Conservation (phyloP, 2,329 filamentous ascomycete genomes). For the Penicillium expansum region DNA sequence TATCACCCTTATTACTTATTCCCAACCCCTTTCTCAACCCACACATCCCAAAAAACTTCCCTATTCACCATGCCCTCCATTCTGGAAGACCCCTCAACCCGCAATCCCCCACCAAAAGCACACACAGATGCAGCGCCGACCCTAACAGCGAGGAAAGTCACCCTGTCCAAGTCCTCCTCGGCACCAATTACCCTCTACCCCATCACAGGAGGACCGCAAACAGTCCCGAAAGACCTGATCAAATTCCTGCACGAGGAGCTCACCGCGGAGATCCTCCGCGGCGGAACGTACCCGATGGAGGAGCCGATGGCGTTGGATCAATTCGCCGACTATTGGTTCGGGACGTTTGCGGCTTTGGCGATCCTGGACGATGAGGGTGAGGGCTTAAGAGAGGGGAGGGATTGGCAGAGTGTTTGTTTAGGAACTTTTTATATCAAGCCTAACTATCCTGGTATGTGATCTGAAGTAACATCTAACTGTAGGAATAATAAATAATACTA, state of each 20-base stretch:
- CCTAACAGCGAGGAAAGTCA: constrained; percentile 24
- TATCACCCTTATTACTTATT: not conserved
- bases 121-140: constrained; percentile 18
- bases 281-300: constrained; percentile 42
- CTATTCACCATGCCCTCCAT: constrained; percentile 32
- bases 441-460: constrained; percentile 42
- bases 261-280: constrained; percentile 35
- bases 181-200: constrained; percentile 31
- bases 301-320: constrained; percentile 29
- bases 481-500: not conserved
- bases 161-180: constrained; percentile 24
- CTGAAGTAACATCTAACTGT: too few species aligned
- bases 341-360: constrained; percentile 37
- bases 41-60: not conserved
- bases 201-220: constrained; percentile 22
- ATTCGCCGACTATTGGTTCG: constrained; percentile 41
- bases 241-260: constrained; percentile 34
- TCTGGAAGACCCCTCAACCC: constrained; percentile 36
- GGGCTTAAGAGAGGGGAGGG: constrained; percentile 24
- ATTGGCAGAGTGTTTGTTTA: constrained; percentile 38
- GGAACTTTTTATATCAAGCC: constrained; percentile 44
- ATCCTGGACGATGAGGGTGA: constrained; percentile 22
- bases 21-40: not conserved
- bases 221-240: constrained; percentile 27
- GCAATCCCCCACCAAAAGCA: constrained; percentile 26